These are phyloP conservation scores for Dioscorea alata DNA, from an alignment of 106 monocot genomes.

Conservation along the genomic window DNA sequence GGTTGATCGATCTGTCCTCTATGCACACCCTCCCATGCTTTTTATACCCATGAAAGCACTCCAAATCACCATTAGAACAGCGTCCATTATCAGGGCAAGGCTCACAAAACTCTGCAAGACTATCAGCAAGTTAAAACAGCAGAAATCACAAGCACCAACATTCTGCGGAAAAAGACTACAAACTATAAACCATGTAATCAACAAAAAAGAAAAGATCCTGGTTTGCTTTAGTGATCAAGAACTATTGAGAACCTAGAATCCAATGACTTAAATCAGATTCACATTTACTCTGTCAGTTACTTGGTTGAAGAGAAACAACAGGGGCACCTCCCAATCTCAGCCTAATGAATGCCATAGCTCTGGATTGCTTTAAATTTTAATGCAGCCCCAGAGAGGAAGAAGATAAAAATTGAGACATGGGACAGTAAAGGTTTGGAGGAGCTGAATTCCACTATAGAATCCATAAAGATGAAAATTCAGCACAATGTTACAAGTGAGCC, in stretches of 20 bases:
- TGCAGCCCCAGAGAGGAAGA: too few species aligned
- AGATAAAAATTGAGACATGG: too few species aligned
- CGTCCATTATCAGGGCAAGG: slow-evolving; percentile 74
- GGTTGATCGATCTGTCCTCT: slow-evolving; percentile 57
- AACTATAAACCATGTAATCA: neutral
- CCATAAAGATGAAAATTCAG: too few species aligned
- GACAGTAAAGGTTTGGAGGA: too few species aligned
- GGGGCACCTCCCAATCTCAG: neutral
- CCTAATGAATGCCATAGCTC: neutral
- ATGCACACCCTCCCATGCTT: slow-evolving; percentile 63
- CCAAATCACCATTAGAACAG: slow-evolving; percentile 55
- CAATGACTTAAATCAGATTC: neutral
- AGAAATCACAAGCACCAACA: neutral
- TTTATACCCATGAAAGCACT: slow-evolving; percentile 67
- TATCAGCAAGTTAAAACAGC: neutral
- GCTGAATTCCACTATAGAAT: too few species aligned
- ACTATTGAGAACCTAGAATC: neutral
- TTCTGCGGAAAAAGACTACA: neutral
- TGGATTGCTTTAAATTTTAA: too few species aligned
- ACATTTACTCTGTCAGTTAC: neutral
- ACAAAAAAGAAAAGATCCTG: neutral
- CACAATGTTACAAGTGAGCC: too few species aligned
- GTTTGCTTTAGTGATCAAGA: too few species aligned
- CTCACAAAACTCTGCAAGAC: slow-evolving; percentile 60
- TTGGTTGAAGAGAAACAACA: neutral